Conservation (phyloP, 2,329 filamentous ascomycete species). For the Neofusicoccum kwambonambiense region DNA sequence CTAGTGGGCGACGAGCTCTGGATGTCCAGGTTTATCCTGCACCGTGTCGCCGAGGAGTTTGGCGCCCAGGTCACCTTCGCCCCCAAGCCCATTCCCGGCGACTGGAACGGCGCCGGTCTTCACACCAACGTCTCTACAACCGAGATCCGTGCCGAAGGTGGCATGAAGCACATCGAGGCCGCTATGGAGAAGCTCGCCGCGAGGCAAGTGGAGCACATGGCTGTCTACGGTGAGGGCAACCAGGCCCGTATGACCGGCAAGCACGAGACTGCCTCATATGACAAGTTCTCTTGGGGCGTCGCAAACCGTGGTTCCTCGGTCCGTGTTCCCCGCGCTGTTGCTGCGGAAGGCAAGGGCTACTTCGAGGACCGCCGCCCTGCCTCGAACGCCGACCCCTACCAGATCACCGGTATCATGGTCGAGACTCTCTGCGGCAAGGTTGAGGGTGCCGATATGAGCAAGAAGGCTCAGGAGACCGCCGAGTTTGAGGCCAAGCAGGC, state of each 20-base stretch:
- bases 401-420: constrained; percentile 77
- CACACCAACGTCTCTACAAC: constrained; percentile 92
- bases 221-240: constrained; percentile 95
- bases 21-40: constrained; percentile 85
- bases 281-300: constrained; percentile 89
- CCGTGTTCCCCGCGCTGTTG: constrained; percentile 82
- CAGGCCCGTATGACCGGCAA: constrained; percentile 87
- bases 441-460: constrained; percentile 48
- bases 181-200: constrained; percentile 61
- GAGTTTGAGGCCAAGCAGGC: constrained; percentile 7
- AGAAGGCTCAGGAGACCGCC: constrained; percentile 36
- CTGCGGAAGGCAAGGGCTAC: constrained; percentile 89
- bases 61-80: constrained; percentile 92
- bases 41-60: constrained; percentile 93
- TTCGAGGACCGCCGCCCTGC: constrained; percentile 71
- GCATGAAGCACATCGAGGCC: constrained; percentile 89
- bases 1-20: constrained; percentile 93
- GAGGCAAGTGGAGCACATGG: constrained; percentile 63
- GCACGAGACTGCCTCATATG: constrained; percentile 92
- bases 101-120: constrained; percentile 96
- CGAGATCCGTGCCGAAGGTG: constrained; percentile 84
- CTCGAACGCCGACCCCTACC: constrained; percentile 85
- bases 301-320: constrained; percentile 95
- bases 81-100: constrained; percentile 91
- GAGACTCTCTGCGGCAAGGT: constrained; percentile 61